A percentile compares a stretch with the other conserved stretches of the same genome.
These are phyloP conservation scores for Apiospora aurea DNA, from an alignment of 2,329 filamentous ascomycete species.

Conservation along the genomic window DNA sequence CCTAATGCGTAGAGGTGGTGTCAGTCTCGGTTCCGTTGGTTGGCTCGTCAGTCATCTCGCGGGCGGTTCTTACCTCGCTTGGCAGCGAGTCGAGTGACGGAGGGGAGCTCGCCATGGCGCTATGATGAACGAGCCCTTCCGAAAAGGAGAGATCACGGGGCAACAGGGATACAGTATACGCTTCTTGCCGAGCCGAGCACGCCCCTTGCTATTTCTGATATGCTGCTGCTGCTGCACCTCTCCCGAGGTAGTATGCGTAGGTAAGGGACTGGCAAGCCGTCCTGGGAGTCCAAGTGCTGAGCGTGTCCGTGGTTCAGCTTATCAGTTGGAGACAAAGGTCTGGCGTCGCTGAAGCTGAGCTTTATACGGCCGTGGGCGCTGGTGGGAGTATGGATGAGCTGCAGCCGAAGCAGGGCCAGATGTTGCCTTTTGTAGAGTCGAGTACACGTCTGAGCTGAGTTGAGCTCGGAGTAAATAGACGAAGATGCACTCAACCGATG, in stretches of 20 bases:
- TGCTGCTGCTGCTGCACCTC: not conserved
- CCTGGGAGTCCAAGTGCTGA: not conserved
- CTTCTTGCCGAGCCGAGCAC: not conserved
- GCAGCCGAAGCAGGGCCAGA: not conserved
- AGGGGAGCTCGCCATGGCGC: slow-evolving; percentile 7
- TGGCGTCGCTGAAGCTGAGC: not conserved
- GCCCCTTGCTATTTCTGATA: not conserved
- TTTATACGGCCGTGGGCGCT: not conserved
- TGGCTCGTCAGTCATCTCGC: not conserved
- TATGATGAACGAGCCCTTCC: not conserved
- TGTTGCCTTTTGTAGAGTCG: not conserved
- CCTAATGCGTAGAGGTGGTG: slow-evolving; percentile 42
- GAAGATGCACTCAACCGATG: not conserved
- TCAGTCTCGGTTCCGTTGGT: not conserved
- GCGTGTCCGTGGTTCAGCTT: not conserved
- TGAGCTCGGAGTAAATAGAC: not conserved
- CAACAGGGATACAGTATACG: not conserved
- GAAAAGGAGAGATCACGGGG: not conserved
- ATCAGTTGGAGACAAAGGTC: too few relatives aligned
- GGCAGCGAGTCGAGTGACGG: slow-evolving; percentile 7
- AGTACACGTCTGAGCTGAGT: not conserved
- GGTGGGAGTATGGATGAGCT: not conserved
- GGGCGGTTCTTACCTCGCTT: not conserved
- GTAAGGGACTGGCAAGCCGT: not conserved
- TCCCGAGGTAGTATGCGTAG: not conserved